Evolutionary conservation across 306 rosid species (phyloP).

Genomic region (Sicyos edulis): DNA sequence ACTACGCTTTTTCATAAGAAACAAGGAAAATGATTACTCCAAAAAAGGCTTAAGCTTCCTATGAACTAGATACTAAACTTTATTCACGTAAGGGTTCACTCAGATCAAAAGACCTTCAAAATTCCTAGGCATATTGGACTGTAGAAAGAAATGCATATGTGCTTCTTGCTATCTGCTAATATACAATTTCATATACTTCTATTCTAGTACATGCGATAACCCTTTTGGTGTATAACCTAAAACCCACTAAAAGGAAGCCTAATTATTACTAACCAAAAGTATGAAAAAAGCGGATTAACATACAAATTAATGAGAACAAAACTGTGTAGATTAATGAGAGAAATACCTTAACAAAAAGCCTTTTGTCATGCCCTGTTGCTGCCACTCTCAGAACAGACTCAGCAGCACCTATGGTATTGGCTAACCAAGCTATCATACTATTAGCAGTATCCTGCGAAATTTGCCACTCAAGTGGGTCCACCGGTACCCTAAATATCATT

Average conservation of each 20-base stretch:
- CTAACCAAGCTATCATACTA: slow-evolving; percentile 63
- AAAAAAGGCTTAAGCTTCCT: neutral
- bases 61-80: neutral
- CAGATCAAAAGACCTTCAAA: neutral
- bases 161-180: neutral
- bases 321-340: neutral
- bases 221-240: neutral
- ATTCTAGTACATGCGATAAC: neutral
- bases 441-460: slow-evolving; percentile 87
- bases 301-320: neutral
- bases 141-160: neutral
- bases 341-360: slow-evolving; percentile 72
- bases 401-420: slow-evolving; percentile 81
- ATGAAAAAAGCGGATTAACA: neutral
- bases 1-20: neutral
- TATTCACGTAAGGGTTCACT: neutral
- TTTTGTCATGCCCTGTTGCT: slow-evolving; percentile 90
- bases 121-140: neutral
- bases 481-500: slow-evolving; percentile 57
- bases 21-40: neutral
- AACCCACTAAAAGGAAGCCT: neutral
- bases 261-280: neutral
- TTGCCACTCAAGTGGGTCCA: slow-evolving; percentile 96
- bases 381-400: slow-evolving; percentile 96
- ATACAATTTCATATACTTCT: neutral